Base-by-base conservation (phyloP, 768 basidiomycete species). In the Tubosaeta sp. region DNA sequence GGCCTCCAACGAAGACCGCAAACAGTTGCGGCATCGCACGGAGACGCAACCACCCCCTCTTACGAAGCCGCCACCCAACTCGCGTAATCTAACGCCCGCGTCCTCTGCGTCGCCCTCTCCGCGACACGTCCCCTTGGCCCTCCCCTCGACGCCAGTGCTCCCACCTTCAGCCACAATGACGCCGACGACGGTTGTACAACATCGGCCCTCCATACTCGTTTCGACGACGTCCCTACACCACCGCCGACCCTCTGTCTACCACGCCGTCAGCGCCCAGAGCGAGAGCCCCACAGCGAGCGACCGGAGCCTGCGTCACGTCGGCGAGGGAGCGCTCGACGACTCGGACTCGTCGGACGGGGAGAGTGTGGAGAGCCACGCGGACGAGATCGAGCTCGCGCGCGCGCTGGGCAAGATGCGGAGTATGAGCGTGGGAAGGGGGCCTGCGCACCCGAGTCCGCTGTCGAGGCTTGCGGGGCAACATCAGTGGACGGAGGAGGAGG, bases 261-360 rank as follows among this genome's bases (percentile, higher is more conserved):
- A 73, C 19, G 75, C 78, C 6, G 68, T 76, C 3, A 24, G 51
- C 21, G 63, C 56, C 0, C 63, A 60, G 30, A 69, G 66, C 45
- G 71, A 72, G 30, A 70, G 58, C 41, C 63, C 65, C 3, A 58
- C 59, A 32, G 71, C 71, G 12, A 73, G 72, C 54, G 72, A 75
- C 46, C 66, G 65, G 47, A 86, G 79, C 52, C 68, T 80, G 29
- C 72, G 80, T 2, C 82, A 88, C 58, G 80, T 84, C 11, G 88
- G 88, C 4, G 89, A 90, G 60, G 87, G 88, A 24, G 86, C 84
- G 1, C 67, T 91, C 4, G 84, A 86, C 51, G 87, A 89, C 59
- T 89, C 86, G 0, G 87, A 89, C 68, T 87, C 86, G 1, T 78
- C 77, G 2, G 76, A 70, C 12, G 46, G 51, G 5, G 65, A 62